Evolutionary conservation across 2,329 filamentous ascomycete species (phyloP).

Genomic region (Chaetothyriales sp.): DNA sequence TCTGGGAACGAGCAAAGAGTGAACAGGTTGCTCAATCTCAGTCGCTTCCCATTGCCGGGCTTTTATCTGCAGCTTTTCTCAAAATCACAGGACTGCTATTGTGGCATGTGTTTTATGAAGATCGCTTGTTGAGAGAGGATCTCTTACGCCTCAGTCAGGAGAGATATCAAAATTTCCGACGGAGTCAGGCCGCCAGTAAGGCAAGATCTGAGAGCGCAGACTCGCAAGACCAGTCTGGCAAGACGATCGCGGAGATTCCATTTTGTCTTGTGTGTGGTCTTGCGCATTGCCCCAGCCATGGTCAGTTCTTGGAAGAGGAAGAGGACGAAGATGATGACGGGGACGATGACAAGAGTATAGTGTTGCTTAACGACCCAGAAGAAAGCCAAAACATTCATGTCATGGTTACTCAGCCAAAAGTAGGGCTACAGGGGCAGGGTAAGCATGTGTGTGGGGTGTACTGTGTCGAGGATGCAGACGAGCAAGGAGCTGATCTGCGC

Average conservation of each 20-base stretch:
- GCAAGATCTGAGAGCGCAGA: not conserved
- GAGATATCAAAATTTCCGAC: not conserved
- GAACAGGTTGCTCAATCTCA: not conserved
- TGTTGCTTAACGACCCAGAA: constrained; percentile 15
- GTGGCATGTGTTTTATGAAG: not conserved
- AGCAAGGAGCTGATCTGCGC: not conserved
- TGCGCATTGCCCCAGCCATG: constrained; percentile 16
- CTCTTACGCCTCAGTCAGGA: not conserved
- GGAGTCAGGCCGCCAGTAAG: not conserved
- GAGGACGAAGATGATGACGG: constrained; percentile 6
- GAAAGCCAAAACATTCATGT: constrained; percentile 8
- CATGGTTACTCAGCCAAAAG: constrained; percentile 7
- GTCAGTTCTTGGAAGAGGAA: constrained; percentile 10
- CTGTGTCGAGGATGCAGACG: constrained; percentile 8
- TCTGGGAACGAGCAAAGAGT: not conserved
- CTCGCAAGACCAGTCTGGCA: not conserved
- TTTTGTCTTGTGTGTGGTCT: constrained; percentile 16
- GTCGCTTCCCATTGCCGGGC: not conserved
- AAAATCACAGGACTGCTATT: not conserved
- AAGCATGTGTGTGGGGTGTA: constrained; percentile 16
- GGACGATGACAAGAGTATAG: constrained; percentile 9
- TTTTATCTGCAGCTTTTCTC: not conserved
- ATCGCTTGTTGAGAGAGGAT: not conserved
- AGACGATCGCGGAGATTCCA: not conserved
- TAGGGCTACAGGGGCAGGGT: not conserved